Conservation (phyloP, 108 stramenopile genomes). For the Nitzschia putrida region DNA sequence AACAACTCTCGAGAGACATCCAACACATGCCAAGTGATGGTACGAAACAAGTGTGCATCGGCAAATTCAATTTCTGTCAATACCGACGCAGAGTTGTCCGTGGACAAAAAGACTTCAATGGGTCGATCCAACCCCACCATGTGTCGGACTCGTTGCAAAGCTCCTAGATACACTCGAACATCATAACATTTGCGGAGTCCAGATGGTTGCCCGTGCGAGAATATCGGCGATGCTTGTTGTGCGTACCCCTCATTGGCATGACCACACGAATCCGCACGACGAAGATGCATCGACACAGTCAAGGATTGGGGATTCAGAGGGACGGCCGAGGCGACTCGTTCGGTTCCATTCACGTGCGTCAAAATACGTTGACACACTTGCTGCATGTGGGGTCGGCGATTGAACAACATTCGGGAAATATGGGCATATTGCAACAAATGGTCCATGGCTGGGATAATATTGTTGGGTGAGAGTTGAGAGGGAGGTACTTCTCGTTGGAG, state of each 20-base stretch:
- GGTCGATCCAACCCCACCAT: background rate
- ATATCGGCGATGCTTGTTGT: conserved; percentile 4
- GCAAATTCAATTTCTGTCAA: conserved; percentile 21
- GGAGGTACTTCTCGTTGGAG: background rate
- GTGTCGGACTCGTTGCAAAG: conserved; percentile 12
- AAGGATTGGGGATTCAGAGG: conserved; percentile 8
- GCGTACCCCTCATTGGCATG: conserved; percentile 12
- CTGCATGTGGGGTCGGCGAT: conserved; percentile 17
- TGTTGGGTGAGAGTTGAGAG: background rate
- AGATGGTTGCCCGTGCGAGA: conserved; percentile 18
- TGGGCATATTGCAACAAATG: conserved; percentile 27
- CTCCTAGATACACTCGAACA: conserved; percentile 20
- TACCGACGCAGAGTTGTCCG: conserved; percentile 17
- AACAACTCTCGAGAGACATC: conserved; percentile 17
- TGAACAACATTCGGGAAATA: conserved; percentile 19
- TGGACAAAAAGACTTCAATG: conserved; percentile 30
- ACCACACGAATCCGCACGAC: conserved; percentile 37
- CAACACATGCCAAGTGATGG: conserved; percentile 24
- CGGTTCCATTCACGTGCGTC: background rate
- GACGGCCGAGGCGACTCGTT: background rate
- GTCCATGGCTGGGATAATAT: conserved; percentile 9
- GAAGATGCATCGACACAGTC: conserved; percentile 23
- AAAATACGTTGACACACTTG: conserved; percentile 11
- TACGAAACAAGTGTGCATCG: conserved; percentile 2
- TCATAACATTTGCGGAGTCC: conserved; percentile 19